These are phyloP conservation scores for Saposhnikovia divaricata DNA, from an alignment of 129 eudicot genomes.

Conservation along the genomic window DNA sequence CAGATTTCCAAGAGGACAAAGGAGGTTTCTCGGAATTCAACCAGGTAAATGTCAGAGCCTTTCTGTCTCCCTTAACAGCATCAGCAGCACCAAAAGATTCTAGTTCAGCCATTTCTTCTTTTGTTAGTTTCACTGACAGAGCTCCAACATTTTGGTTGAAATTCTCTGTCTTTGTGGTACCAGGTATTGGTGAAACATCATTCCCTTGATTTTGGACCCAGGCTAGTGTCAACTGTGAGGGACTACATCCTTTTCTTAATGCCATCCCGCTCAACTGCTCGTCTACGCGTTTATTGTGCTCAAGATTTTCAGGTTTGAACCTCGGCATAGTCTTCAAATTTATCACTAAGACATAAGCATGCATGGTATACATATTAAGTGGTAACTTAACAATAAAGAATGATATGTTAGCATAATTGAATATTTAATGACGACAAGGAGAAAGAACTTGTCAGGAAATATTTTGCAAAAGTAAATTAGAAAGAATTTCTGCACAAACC, in stretches of 20 bases:
- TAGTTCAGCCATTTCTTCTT: conserved; percentile 5
- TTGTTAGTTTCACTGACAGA: conserved; percentile 6
- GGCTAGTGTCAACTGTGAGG: conserved; percentile 49
- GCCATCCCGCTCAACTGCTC: conserved; percentile 37
- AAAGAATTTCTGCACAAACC: conserved; percentile 19
- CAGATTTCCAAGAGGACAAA: background rate
- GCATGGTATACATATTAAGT: too few species aligned
- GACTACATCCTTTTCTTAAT: conserved; percentile 48
- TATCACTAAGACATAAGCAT: too few species aligned
- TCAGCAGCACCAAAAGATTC: conserved; percentile 8
- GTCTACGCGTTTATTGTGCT: conserved; percentile 40
- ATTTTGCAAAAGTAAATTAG: background rate
- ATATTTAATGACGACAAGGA: background rate
- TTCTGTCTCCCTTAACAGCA: conserved; percentile 5
- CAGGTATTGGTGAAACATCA: conserved; percentile 35
- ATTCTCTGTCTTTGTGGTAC: background rate
- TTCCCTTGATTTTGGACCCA: conserved; percentile 66
- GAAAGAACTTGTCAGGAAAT: background rate
- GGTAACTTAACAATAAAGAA: background rate
- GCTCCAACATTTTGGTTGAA: conserved; percentile 4
- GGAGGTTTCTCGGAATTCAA: conserved; percentile 9
- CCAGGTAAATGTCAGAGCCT: background rate
- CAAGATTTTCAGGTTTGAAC: conserved; percentile 51
- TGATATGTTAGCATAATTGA: background rate
- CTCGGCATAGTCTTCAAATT: conserved; percentile 37